A percentile compares a stretch with the other conserved stretches of the same genome.
Conservation (phyloP, 495 filamentous ascomycete species). For the Hypoxylon perforatum region DNA sequence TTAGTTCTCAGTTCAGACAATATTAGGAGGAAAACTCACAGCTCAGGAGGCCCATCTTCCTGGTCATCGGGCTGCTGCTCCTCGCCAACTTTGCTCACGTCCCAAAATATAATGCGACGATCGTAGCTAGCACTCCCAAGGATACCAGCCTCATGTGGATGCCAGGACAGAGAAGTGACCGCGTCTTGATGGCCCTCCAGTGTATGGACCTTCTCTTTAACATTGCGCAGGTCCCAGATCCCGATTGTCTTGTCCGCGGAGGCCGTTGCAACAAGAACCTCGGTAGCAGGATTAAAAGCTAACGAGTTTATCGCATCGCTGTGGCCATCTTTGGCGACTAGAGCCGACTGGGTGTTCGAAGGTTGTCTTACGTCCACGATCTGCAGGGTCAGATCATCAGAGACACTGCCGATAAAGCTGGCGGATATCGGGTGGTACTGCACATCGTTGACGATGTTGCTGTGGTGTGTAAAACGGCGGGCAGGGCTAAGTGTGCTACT, state of each 20-base stretch:
- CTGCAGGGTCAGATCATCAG: slow-evolving; percentile 93
- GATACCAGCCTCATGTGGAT: slow-evolving; percentile 87
- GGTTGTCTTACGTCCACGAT: slow-evolving; percentile 83
- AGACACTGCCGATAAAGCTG: slow-evolving; percentile 88
- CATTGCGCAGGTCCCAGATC: slow-evolving; percentile 92
- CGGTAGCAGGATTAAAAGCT: slow-evolving; percentile 89
- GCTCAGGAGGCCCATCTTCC: slow-evolving; percentile 96
- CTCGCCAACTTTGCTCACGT: slow-evolving; percentile 87
- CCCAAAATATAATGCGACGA: slow-evolving; percentile 95
- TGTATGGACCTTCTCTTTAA: slow-evolving; percentile 85
- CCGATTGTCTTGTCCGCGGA: slow-evolving; percentile 95
- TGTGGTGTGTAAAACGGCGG: slow-evolving; percentile 86
- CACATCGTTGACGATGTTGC: slow-evolving; percentile 93
- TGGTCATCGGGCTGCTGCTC: slow-evolving; percentile 94
- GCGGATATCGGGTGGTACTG: slow-evolving; percentile 88
- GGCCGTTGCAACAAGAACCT: slow-evolving; percentile 88
- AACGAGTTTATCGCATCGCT: slow-evolving; percentile 93
- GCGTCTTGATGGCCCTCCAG: slow-evolving; percentile 86
- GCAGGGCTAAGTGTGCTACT: slow-evolving; percentile 76
- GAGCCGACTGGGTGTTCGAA: slow-evolving; percentile 70
- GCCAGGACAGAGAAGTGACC: slow-evolving; percentile 93
- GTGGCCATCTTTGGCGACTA: slow-evolving; percentile 75
- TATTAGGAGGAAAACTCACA: slow-evolving; percentile 67
- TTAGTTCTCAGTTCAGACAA: slow-evolving; percentile 29
- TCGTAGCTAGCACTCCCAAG: slow-evolving; percentile 93